Conservation (phyloP, 2,329 filamentous ascomycete genomes). For the Domatiomyces catenatus region DNA sequence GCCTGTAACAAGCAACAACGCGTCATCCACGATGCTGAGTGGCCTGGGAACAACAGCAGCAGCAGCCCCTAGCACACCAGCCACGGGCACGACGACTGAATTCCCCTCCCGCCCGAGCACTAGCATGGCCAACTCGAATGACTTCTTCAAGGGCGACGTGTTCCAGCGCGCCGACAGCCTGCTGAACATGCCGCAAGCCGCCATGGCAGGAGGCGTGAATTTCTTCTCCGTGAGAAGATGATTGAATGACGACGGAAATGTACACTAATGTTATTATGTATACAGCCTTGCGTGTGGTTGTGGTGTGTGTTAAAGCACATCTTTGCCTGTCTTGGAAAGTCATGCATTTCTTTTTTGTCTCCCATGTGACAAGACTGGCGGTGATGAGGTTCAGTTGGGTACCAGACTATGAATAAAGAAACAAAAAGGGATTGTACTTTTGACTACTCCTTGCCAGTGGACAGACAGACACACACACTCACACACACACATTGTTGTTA, state of each 20-base stretch:
- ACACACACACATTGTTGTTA: no score
- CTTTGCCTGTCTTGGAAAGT: neutral
- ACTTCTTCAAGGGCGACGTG: conserved; percentile 34
- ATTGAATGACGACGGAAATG: neutral
- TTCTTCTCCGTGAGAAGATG: conserved; percentile 4
- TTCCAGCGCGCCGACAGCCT: conserved; percentile 35
- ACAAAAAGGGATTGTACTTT: no score
- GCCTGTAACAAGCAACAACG: conserved; percentile 21
- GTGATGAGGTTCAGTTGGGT: neutral
- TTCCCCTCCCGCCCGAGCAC: conserved; percentile 22
- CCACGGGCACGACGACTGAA: neutral
- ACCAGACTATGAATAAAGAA: neutral
- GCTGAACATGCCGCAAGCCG: conserved; percentile 22
- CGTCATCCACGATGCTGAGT: neutral
- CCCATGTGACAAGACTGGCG: no score
- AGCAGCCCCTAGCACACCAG: neutral
- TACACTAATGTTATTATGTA: neutral
- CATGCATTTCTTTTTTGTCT: neutral
- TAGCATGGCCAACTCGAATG: conserved; percentile 31
- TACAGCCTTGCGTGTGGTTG: no score
- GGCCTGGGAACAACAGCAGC: no score
- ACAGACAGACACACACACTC: no score
- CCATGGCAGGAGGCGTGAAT: conserved; percentile 5
- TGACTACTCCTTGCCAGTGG: neutral
- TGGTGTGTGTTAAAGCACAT: no score